These are phyloP conservation scores for Berkeleyomyces basicola DNA, from an alignment of 2,329 filamentous ascomycete genomes.

Conservation along the genomic window DNA sequence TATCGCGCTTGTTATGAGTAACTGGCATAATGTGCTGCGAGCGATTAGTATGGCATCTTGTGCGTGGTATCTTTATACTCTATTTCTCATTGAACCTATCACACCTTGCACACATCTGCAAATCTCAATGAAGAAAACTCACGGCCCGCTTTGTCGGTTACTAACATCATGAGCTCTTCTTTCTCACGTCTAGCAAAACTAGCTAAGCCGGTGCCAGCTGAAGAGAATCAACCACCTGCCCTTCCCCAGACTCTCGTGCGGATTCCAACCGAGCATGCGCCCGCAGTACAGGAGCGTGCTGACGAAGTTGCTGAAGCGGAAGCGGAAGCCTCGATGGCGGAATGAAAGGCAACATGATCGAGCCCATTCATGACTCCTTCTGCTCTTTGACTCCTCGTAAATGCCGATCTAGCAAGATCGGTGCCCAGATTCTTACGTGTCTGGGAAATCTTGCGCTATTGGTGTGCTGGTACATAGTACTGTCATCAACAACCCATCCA, in stretches of 20 bases:
- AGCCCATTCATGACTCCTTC: not conserved
- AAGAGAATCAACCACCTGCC: conserved; percentile 2
- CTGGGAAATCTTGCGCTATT: no score
- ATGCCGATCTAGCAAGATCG: no score
- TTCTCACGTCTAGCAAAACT: conserved; percentile 7
- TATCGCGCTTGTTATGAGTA: conserved; percentile 68
- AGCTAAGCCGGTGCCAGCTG: not conserved
- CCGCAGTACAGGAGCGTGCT: conserved; percentile 43
- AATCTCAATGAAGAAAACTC: not conserved
- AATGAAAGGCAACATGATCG: not conserved
- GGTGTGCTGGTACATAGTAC: no score
- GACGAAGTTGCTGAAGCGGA: conserved; percentile 30
- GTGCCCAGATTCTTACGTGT: no score
- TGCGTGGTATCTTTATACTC: conserved; percentile 26
- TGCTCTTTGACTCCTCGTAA: not conserved
- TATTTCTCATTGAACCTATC: no score
- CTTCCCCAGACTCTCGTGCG: conserved; percentile 70
- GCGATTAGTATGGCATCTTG: conserved; percentile 77
- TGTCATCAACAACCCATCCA: no score
- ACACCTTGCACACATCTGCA: no score
- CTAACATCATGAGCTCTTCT: not conserved
- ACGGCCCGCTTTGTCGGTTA: not conserved
- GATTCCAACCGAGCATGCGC: conserved; percentile 66
- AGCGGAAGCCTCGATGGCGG: conserved; percentile 21
- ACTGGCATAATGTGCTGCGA: conserved; percentile 75